Conservation (phyloP, 1,284 basidiomycete genomes). For the Mycosarcoma mackinlayi region DNA sequence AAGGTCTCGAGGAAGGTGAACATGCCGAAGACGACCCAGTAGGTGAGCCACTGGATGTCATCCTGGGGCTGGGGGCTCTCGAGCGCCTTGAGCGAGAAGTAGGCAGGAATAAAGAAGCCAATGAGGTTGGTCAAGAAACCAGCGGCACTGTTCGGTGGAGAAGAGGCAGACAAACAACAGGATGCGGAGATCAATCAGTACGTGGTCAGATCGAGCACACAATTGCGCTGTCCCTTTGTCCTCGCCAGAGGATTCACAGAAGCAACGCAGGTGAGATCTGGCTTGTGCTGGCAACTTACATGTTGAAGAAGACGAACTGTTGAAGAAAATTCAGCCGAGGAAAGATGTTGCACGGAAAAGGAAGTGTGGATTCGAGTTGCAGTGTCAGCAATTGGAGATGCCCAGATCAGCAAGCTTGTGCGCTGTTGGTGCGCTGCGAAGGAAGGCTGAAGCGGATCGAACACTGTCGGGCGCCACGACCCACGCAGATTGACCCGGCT, state of each 20-base stretch:
- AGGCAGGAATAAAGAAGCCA: constrained; percentile 67
- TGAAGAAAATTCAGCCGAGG: neutral
- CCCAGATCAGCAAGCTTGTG: neutral
- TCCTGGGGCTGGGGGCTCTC: constrained; percentile 67
- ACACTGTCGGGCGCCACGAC: neutral
- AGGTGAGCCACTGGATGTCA: constrained; percentile 69
- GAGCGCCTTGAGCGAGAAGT: constrained; percentile 68
- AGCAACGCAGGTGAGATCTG: too few species aligned
- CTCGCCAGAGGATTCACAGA: too few species aligned
- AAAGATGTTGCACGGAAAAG: constrained; percentile 51
- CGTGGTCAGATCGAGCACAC: too few species aligned
- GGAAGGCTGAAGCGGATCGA: too few species aligned
- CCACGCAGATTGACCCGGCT: too few species aligned
- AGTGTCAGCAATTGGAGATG: neutral
- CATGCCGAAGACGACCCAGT: constrained; percentile 68
- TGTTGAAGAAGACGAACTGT: constrained; percentile 70
- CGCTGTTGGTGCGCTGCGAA: neutral
- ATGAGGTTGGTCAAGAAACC: constrained; percentile 68
- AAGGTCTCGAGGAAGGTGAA: constrained; percentile 68
- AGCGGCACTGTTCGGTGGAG: constrained; percentile 49
- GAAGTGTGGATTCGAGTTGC: too few species aligned
- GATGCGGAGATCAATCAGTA: too few species aligned
- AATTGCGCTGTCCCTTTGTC: neutral
- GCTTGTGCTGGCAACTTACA: constrained; percentile 37
- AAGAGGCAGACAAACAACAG: too few species aligned